Percentiles rank a stretch among this genome's conserved stretches.
phyloP scores from a whole-genome alignment of 2,329 filamentous ascomycete genomes.

The Aspergillus phoenicis region DNA sequence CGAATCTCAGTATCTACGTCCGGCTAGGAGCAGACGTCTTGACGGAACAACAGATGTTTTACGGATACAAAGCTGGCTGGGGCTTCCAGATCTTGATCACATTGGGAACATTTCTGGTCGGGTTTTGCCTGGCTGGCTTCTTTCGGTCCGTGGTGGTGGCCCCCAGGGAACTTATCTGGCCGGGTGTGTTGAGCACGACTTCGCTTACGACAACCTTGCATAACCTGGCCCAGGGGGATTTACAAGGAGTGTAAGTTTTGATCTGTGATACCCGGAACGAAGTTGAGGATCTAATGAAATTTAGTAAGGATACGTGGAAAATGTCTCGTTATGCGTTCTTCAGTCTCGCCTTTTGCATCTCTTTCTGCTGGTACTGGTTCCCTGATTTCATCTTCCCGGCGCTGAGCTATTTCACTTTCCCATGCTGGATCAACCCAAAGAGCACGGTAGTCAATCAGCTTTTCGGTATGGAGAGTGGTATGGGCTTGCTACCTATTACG shows the following conservation, averaged over 20 bases:
- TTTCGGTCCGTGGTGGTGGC: slow-evolving; percentile 60
- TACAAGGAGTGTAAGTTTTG: slow-evolving; percentile 42
- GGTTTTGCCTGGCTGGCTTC: slow-evolving; percentile 61
- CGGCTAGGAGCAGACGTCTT: slow-evolving; percentile 31
- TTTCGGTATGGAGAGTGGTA: slow-evolving; percentile 32
- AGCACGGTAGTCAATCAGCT: slow-evolving; percentile 32
- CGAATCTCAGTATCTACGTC: slow-evolving; percentile 32
- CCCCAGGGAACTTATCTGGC: slow-evolving; percentile 65
- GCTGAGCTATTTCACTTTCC: slow-evolving; percentile 33
- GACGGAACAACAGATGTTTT: slow-evolving; percentile 33
- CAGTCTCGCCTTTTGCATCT: slow-evolving; percentile 20
- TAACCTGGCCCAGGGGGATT: slow-evolving; percentile 52
- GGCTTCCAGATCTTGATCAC: slow-evolving; percentile 50
- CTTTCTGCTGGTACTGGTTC: slow-evolving; percentile 34
- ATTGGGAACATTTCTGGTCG: slow-evolving; percentile 67
- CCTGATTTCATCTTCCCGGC: slow-evolving; percentile 35
- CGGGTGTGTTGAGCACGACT: slow-evolving; percentile 55
- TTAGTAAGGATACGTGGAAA: slow-evolving; percentile 42
- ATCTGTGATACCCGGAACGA: slow-evolving; percentile 1
- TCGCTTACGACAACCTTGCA: slow-evolving; percentile 72
- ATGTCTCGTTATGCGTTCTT: slow-evolving; percentile 38
- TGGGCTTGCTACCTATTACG: slow-evolving; percentile 37
- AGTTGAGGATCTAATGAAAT: neutral
- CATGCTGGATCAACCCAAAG: slow-evolving; percentile 33
- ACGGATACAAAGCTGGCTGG: slow-evolving; percentile 29